A percentile compares a stretch with the other conserved stretches of the same genome.
These are phyloP conservation scores for Teratosphaeria zuluensis DNA, from an alignment of 2,329 filamentous ascomycete species.

Conservation along the genomic window DNA sequence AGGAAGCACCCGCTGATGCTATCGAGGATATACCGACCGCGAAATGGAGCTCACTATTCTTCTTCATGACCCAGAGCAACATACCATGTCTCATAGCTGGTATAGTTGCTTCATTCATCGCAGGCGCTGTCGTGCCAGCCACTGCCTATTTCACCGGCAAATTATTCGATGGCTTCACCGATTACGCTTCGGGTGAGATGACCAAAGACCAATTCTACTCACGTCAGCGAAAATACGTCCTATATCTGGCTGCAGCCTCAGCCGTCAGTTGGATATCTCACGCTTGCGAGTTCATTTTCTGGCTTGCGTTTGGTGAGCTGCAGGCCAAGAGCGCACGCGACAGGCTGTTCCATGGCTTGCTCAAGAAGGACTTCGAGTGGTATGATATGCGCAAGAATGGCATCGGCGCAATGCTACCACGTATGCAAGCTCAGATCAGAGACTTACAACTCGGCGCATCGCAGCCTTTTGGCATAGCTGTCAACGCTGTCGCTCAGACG, in stretches of 20 bases:
- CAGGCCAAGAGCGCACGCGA: constrained; percentile 60
- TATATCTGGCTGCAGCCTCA: constrained; percentile 56
- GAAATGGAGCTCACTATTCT: constrained; percentile 54
- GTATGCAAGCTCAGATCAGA: constrained; percentile 68
- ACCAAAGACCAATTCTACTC: constrained; percentile 43
- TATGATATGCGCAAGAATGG: constrained; percentile 68
- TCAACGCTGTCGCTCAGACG: constrained; percentile 48
- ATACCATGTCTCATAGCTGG: constrained; percentile 45
- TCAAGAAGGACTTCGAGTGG: constrained; percentile 71
- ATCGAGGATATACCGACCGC: constrained; percentile 8
- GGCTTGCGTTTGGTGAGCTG: constrained; percentile 71
- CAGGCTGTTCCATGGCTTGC: constrained; percentile 55
- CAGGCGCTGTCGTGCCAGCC: constrained; percentile 54
- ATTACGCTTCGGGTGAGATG: constrained; percentile 50
- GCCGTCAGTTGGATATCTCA: constrained; percentile 57
- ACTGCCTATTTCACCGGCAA: constrained; percentile 63
- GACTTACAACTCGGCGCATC: constrained; percentile 76
- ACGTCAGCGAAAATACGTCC: constrained; percentile 49
- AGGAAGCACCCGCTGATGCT: neutral
- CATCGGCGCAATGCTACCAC: constrained; percentile 58
- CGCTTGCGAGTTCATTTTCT: constrained; percentile 56
- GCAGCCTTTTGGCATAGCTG: constrained; percentile 63
- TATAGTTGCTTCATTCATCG: constrained; percentile 45
- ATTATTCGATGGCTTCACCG: constrained; percentile 62
- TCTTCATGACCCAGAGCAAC: constrained; percentile 59